phyloP scores from a whole-genome alignment of 2,329 filamentous ascomycete genomes.

The Aspergillus unguis region DNA sequence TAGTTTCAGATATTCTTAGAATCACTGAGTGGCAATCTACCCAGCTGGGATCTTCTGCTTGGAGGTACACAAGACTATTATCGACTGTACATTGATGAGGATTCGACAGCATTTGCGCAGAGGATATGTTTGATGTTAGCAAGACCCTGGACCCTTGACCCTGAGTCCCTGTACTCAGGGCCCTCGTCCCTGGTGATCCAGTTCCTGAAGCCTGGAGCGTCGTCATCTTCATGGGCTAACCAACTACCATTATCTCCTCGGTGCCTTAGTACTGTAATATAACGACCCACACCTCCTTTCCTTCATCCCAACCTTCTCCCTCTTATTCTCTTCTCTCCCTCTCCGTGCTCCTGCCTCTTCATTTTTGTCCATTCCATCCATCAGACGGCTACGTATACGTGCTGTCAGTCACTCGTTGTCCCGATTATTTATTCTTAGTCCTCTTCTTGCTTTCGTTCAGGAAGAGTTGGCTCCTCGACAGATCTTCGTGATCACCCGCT shows the following conservation, averaged over 20 bases:
- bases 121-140: too few species aligned
- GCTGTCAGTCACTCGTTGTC: constrained; percentile 25
- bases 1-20: constrained; percentile 14
- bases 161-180: too few species aligned
- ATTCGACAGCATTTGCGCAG: too few species aligned
- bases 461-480: constrained; percentile 10
- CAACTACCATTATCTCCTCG: too few species aligned
- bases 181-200: too few species aligned
- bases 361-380: constrained; percentile 4
- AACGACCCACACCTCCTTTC: constrained; percentile 4
- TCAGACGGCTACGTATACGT: constrained; percentile 16
- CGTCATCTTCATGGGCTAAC: too few species aligned
- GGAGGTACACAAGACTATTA: too few species aligned
- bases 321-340: constrained; percentile 10
- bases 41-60: neutral
- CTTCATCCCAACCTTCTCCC: constrained; percentile 9
- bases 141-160: too few species aligned
- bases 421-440: constrained; percentile 7
- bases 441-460: constrained; percentile 5
- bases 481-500: constrained; percentile 15
- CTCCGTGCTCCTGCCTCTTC: constrained; percentile 11
- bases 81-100: too few species aligned
- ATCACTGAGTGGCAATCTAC: neutral
- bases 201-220: too few species aligned
- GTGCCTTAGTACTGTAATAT: too few species aligned